Evolutionary conservation across 1,139 yeast species (phyloP).

Genomic region (Suhomyces chickasaworum): DNA sequence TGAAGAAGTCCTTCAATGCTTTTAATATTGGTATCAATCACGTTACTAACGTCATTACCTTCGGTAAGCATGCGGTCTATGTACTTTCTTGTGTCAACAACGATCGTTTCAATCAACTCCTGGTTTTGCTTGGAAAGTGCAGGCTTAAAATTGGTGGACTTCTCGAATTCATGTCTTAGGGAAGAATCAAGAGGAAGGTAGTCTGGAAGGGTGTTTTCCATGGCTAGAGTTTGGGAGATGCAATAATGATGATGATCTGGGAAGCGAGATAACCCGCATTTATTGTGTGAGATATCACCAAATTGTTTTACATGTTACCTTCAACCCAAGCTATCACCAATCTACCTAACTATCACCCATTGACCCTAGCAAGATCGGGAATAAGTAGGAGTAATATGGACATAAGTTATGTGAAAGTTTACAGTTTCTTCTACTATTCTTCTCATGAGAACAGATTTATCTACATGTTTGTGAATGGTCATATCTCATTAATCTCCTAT

Average conservation of each 20-base stretch:
- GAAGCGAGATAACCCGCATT: neutral
- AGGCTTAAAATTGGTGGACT: slow-evolving; percentile 11
- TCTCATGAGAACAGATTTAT: neutral
- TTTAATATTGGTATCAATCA: slow-evolving; percentile 3
- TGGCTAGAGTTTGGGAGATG: neutral
- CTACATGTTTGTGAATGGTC: neutral
- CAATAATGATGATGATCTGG: neutral
- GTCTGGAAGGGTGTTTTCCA: slow-evolving; percentile 11
- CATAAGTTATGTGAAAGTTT: no score
- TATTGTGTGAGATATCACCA: neutral
- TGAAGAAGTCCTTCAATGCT: slow-evolving; percentile 7
- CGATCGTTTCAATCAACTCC: slow-evolving; percentile 12
- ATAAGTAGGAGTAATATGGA: no score
- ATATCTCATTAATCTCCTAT: slow-evolving; percentile 8
- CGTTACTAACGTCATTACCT: slow-evolving; percentile 6
- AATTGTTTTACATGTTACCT: neutral
- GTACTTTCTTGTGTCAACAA: slow-evolving; percentile 12
- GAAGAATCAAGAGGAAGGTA: slow-evolving; percentile 19
- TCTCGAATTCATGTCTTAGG: slow-evolving; percentile 15
- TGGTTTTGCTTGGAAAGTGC: slow-evolving; percentile 12
- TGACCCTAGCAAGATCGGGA: no score
- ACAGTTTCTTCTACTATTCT: no score
- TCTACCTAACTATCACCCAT: neutral
- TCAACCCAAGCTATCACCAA: no score
- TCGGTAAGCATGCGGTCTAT: slow-evolving; percentile 15